phyloP scores from a whole-genome alignment of 148 eudicot species.

The Persicaria maculosa region DNA sequence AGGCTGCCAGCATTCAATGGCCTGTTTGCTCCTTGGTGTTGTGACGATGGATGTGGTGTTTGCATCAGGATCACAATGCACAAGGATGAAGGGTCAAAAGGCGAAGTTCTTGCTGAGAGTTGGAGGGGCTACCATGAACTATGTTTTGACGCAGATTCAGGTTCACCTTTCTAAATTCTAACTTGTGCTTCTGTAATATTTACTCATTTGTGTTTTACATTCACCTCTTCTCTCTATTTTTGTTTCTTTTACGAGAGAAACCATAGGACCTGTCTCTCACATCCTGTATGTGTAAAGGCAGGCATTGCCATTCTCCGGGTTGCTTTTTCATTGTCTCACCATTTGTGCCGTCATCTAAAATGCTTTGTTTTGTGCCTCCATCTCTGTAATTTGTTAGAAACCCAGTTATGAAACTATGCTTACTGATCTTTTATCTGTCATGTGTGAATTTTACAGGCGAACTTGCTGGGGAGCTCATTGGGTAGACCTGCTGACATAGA shows the following conservation, averaged over 20 bases:
- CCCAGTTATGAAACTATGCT: no score
- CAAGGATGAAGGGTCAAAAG: slow-evolving; percentile 72
- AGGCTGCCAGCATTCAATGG: slow-evolving; percentile 70
- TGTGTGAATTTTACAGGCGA: slow-evolving; percentile 45
- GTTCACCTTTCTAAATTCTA: slow-evolving; percentile 20
- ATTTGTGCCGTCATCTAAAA: no score
- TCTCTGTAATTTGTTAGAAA: no score
- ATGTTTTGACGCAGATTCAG: slow-evolving; percentile 91
- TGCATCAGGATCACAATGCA: slow-evolving; percentile 93
- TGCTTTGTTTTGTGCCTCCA: no score
- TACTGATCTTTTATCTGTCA: no score
- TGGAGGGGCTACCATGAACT: slow-evolving; percentile 91
- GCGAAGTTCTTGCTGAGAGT: slow-evolving; percentile 84
- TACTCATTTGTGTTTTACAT: no score
- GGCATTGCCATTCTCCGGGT: no score
- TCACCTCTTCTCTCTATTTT: no score
- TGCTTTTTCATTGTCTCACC: no score
- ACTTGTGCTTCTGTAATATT: background rate
- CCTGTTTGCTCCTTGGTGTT: slow-evolving; percentile 99
- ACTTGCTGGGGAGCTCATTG: slow-evolving; percentile 75
- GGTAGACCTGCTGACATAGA: slow-evolving; percentile 84
- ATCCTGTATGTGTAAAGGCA: no score
- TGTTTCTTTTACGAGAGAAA: no score
- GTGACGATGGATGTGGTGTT: slow-evolving; percentile 97
- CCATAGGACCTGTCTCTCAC: no score